phyloP scores from a whole-genome alignment of 1,284 basidiomycete species.

The Cutaneotrichosporon daszewskae region DNA sequence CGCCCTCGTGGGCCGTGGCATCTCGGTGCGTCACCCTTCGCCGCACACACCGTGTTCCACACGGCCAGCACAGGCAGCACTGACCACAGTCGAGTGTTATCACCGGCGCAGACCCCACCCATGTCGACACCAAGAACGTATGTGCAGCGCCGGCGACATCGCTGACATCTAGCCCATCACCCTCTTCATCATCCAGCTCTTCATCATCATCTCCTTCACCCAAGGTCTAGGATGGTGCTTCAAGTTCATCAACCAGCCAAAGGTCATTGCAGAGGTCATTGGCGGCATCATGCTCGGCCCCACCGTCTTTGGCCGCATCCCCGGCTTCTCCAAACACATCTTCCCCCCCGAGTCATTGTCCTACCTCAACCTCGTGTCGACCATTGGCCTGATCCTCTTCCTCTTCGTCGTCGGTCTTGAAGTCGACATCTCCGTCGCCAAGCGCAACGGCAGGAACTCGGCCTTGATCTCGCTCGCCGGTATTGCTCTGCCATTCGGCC shows the following conservation, averaged over 20 bases:
- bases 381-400: conserved; percentile 86
- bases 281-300: conserved; percentile 74
- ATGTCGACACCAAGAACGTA: conserved; percentile 56
- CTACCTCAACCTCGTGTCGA: conserved; percentile 82
- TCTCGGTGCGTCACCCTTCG: no score
- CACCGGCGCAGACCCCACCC: conserved; percentile 24
- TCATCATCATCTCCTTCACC: conserved; percentile 67
- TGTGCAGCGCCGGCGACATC: conserved; percentile 4
- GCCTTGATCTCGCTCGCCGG: conserved; percentile 57
- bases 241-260: conserved; percentile 67
- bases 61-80: no score
- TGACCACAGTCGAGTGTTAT: conserved; percentile 7
- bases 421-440: conserved; percentile 74
- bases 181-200: conserved; percentile 65
- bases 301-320: conserved; percentile 63
- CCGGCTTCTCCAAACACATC: conserved; percentile 72
- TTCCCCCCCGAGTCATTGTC: conserved; percentile 68
- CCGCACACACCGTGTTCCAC: no score
- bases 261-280: conserved; percentile 83
- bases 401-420: conserved; percentile 89
- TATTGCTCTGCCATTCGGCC: conserved; percentile 70
- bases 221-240: conserved; percentile 63
- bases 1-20: no score
- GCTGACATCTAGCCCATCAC: conserved; percentile 57
- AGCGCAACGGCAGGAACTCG: conserved; percentile 65